Percentiles rank a stretch among this genome's conserved stretches.
These are phyloP conservation scores for Erodium chrysanthum DNA, from an alignment of 441 rosid species.

Conservation along the genomic window DNA sequence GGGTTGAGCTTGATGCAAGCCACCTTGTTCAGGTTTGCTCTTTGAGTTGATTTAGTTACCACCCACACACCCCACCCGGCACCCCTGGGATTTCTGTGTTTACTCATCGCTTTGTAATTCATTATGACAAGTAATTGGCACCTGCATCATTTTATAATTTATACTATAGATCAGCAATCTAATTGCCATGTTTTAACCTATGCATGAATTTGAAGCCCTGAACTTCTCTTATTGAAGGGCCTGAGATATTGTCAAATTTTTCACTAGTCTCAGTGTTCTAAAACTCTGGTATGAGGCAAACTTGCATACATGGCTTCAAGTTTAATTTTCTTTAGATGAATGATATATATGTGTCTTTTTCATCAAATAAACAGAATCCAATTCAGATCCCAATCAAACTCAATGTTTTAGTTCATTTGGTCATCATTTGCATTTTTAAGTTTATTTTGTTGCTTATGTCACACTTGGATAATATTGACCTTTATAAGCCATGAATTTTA, in stretches of 20 bases:
- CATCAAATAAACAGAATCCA: too few species aligned
- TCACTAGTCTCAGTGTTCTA: too few species aligned
- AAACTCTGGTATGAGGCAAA: neutral
- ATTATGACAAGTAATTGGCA: neutral
- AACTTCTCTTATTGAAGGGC: neutral
- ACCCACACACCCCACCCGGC: neutral
- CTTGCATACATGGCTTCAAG: neutral
- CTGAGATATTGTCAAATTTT: neutral
- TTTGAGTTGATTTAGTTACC: conserved; percentile 9
- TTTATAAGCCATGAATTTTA: too few species aligned
- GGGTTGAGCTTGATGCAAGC: conserved; percentile 80
- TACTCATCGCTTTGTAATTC: neutral
- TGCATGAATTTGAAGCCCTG: neutral
- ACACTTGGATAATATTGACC: too few species aligned
- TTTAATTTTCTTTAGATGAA: neutral
- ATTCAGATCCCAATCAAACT: too few species aligned
- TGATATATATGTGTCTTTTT: too few species aligned
- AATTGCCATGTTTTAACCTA: neutral
- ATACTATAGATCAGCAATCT: neutral
- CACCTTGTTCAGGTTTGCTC: conserved; percentile 70
- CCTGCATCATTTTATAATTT: neutral
- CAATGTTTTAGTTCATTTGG: too few species aligned
- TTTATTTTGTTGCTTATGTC: too few species aligned
- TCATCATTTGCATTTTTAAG: too few species aligned
- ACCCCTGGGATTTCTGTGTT: neutral